A percentile compares a stretch with the other conserved stretches of the same genome.
Conservation (phyloP, 257 asterid genomes). For the Nicotiana otophora region DNA sequence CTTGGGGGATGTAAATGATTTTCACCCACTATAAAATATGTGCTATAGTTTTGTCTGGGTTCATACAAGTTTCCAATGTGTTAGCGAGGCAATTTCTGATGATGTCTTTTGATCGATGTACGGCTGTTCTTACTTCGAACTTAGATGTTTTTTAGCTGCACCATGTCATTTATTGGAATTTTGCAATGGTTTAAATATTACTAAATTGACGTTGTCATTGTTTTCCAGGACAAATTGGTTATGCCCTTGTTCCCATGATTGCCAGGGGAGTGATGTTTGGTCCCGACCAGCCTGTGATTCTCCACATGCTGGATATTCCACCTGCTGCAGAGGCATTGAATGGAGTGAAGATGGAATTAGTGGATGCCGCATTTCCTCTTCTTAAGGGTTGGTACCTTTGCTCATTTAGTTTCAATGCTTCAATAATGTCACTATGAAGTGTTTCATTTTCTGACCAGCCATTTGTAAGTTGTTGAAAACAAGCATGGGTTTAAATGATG, state of each 20-base stretch:
- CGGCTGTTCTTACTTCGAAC: too few species aligned
- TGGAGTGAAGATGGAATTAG: conserved; percentile 91
- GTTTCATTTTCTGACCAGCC: background rate
- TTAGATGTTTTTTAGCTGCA: too few species aligned
- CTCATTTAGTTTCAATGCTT: background rate
- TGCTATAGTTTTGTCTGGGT: too few species aligned
- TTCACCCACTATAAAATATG: too few species aligned
- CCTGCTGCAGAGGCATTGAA: conserved; percentile 86
- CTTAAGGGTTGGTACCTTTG: conserved; percentile 55
- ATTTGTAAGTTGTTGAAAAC: background rate
- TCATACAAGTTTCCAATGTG: too few species aligned
- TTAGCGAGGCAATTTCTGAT: too few species aligned
- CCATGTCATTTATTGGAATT: too few species aligned
- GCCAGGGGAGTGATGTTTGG: conserved; percentile 96
- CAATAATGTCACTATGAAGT: too few species aligned
- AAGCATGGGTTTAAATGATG: background rate
- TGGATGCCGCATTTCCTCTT: conserved; percentile 90
- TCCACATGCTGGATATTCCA: conserved; percentile 90
- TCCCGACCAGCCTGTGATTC: conserved; percentile 83
- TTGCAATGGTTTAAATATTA: background rate
- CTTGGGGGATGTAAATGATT: too few species aligned
- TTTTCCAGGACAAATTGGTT: conserved; percentile 84
- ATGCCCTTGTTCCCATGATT: conserved; percentile 90
- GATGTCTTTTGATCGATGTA: too few species aligned
- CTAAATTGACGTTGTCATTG: background rate